Conservation (phyloP, 2,329 filamentous ascomycete species). For the Hypoxylon rubiginosum region DNA sequence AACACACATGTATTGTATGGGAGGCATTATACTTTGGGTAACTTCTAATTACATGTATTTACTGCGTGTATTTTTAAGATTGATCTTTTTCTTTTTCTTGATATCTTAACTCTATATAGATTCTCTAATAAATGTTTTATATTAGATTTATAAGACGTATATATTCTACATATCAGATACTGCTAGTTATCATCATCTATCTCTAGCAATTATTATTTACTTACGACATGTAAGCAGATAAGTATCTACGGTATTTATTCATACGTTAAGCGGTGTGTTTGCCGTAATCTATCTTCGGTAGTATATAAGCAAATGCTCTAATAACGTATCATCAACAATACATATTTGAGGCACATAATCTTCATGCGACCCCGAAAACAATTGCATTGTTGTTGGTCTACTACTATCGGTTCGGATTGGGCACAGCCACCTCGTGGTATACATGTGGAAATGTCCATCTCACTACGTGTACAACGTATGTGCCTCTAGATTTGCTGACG, state of each 20-base stretch:
- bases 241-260: neutral
- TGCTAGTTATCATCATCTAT: neutral
- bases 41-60: neutral
- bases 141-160: too few species aligned
- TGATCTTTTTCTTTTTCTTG: neutral
- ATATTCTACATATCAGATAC: neutral
- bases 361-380: conserved; percentile 21
- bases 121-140: too few species aligned
- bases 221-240: neutral
- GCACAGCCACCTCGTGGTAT: conserved; percentile 31
- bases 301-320: neutral
- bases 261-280: neutral
- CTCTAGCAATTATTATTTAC: conserved; percentile 1
- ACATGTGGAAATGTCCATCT: conserved; percentile 11
- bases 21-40: neutral
- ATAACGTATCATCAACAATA: neutral
- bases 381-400: conserved; percentile 8
- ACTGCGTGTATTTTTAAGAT: neutral
- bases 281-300: neutral
- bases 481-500: neutral
- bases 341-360: conserved; percentile 22
- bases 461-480: conserved; percentile 31
- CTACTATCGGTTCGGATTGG: conserved; percentile 11
- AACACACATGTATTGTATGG: neutral
- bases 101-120: too few species aligned